Base-by-base conservation (phyloP, 2,329 filamentous ascomycete genomes). In the Cladosporium sp. region DNA sequence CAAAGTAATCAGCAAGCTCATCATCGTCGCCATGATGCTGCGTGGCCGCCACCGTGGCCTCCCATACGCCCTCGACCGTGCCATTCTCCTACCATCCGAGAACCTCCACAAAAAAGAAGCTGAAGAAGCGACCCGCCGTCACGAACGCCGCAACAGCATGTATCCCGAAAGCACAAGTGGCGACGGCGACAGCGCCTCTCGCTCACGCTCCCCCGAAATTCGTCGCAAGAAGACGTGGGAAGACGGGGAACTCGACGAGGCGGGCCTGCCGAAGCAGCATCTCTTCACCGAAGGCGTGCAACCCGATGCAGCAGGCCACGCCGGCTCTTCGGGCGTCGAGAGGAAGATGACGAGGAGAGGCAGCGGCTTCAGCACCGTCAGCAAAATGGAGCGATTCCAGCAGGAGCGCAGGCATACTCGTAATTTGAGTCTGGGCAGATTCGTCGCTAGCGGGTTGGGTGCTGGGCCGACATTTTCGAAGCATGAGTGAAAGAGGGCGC, bases 81-180 rank as follows among this genome's bases (percentile, higher is more conserved):
- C 85, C 24, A 85, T 88, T 48, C 67, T 88, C 1, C 73, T 88
- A 1, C 85, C 85, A 0, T 82, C 77, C 8, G 84, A 87, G 54
- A 75, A 77, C n/a, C 29, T 85, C 3, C 77, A 85, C 48, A 71
- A 79, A 55, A 80, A 80, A 51, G 84, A 86, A 58, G 75, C 74
- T 1, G 72, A 73, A 18, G 57, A 61, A 2, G 54, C 57, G 4
- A 52, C 57, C 24, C 69, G 70, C 19, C 66, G 75, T 8, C 40
- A 50, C 13, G 49, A 49, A 36, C 58, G 62, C 15, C 53, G 61
- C 19, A 56, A 56, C 43, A 62, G 58, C 52, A 59, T 57, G 29
- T 59, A 58, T 24, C 54, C 57, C 19, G 58, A 59, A 44, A 53
- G 54, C 13, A 17, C 43, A 3, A 41, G 39, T 18, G 32, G 47